phyloP scores from a whole-genome alignment of 225 moss, liverwort and hornwort genomes.

The Physcomitrium patens region DNA sequence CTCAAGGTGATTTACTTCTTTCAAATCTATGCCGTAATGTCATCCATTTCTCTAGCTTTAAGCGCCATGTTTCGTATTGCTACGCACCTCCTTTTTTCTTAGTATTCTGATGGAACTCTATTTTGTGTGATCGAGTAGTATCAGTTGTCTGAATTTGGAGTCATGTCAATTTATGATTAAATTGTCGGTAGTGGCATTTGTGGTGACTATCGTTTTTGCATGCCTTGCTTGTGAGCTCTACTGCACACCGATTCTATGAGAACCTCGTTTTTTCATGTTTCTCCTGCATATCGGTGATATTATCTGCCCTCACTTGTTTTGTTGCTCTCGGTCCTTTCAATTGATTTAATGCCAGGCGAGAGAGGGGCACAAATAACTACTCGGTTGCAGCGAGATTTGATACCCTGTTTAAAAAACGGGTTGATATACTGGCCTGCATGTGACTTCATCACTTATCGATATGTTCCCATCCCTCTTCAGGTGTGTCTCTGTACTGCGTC shows the following conservation, averaged over 20 bases:
- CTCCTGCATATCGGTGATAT: not conserved
- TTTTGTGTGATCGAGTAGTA: constrained; percentile 7
- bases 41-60: not conserved
- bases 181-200: not conserved
- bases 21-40: not conserved
- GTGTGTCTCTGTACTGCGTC: constrained; percentile 29
- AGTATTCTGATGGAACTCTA: not conserved
- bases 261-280: not conserved
- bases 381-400: constrained; percentile 57
- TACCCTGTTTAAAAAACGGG: constrained; percentile 61
- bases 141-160: constrained; percentile 2
- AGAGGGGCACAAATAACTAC: constrained; percentile 52
- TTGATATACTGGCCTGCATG: constrained; percentile 67
- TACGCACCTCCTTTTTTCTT: not conserved
- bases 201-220: constrained; percentile 8
- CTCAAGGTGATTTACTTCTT: constrained; percentile 49
- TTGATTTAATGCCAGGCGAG: constrained; percentile 42
- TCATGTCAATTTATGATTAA: constrained; percentile 15
- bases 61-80: constrained; percentile 5
- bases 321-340: not conserved
- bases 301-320: constrained; percentile 5
- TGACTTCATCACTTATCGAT: constrained; percentile 66
- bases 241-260: not conserved
- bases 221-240: not conserved
- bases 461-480: constrained; percentile 64